Base-by-base conservation (phyloP, 495 filamentous ascomycete genomes). In the Bacidia gigantensis region DNA sequence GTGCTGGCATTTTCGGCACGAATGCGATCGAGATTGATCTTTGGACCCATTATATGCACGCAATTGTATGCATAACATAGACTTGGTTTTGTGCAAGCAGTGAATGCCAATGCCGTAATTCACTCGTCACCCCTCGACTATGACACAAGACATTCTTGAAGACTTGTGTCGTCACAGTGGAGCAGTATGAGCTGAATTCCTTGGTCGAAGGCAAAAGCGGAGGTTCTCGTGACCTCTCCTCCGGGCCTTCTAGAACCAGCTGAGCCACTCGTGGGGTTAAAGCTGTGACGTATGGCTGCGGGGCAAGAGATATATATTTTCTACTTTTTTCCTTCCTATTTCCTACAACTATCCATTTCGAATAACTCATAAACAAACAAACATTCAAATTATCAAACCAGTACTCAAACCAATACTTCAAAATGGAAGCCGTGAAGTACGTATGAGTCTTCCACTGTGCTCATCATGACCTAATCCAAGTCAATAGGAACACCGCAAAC, bases 401-500 rank as follows among this genome's bases (percentile, higher is more conserved):
- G 25, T 29, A 3, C 7, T 21, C 2, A 20, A 53, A 11, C 21
- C 11, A 29, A 26, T 32, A 0, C 14, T 23, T 32, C 38, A 57
- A 10, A 54, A 57, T 57, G 55, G 55, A 57, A 29, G 51, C 55
- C 22, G 39, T 29, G 0, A 46, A 41, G 55, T 57, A 54, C 2
- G 2, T 40, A 49, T 29, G 49, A 54, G 14, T 54, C 39, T 21
- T 26, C 39, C 39, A 26, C 40, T 9, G 44, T n/a, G 0, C 22
- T 43, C 2, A 12, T 17, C 22, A 20, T 18, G 14, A 18, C 5
- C 32, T 51, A 11, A 42, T 3, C 10, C 14, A 41, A 2, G 51
- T 49, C 35, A 44, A 26, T 26, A 26, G 44, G 72, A 72, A 81
- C 64, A 69, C 75, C 62, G 70, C 67, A 62, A 80, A 78, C 72